Percentiles rank a stretch among this genome's conserved stretches.
Evolutionary conservation across 305 asterid species (phyloP).

Genomic region (Fraxinus angustifolia): DNA sequence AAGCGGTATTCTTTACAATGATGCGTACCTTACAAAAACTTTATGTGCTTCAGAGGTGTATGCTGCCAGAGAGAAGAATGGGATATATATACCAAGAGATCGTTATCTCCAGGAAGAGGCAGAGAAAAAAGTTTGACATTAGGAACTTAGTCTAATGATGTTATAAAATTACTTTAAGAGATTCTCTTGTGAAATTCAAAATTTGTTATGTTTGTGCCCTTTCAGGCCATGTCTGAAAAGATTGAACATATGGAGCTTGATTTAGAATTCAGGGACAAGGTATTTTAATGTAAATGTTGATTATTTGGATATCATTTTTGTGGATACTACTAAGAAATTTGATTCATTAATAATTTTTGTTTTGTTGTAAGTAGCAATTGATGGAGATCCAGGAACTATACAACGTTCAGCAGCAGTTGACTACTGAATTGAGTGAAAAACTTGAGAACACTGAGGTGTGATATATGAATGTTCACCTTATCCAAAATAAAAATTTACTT

Average conservation of each 20-base stretch:
- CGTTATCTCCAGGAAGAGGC: slow-evolving; percentile 28
- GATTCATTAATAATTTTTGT: not conserved
- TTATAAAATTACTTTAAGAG: not conserved
- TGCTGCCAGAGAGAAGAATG: slow-evolving; percentile 30
- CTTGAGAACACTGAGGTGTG: slow-evolving; percentile 41
- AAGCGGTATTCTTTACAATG: not conserved
- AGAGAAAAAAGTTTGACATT: slow-evolving; percentile 34
- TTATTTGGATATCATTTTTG: not conserved
- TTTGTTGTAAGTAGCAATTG: slow-evolving; percentile 35
- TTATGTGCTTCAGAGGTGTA: slow-evolving; percentile 30
- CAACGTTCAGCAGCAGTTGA: slow-evolving; percentile 40
- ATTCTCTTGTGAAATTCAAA: not conserved
- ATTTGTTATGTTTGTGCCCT: not conserved
- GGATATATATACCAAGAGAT: slow-evolving; percentile 27
- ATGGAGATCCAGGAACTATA: slow-evolving; percentile 44
- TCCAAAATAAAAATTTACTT: not conserved
- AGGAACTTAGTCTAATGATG: not conserved
- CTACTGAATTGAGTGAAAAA: slow-evolving; percentile 35
- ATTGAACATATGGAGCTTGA: slow-evolving; percentile 20
- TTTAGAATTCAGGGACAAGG: slow-evolving; percentile 22
- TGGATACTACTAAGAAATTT: slow-evolving; percentile 7
- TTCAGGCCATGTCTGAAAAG: slow-evolving; percentile 20
- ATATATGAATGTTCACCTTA: not conserved
- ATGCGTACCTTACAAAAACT: not conserved
- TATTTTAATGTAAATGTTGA: not conserved